phyloP scores from a whole-genome alignment of 108 stramenopile species.

The Parmales sp. region DNA sequence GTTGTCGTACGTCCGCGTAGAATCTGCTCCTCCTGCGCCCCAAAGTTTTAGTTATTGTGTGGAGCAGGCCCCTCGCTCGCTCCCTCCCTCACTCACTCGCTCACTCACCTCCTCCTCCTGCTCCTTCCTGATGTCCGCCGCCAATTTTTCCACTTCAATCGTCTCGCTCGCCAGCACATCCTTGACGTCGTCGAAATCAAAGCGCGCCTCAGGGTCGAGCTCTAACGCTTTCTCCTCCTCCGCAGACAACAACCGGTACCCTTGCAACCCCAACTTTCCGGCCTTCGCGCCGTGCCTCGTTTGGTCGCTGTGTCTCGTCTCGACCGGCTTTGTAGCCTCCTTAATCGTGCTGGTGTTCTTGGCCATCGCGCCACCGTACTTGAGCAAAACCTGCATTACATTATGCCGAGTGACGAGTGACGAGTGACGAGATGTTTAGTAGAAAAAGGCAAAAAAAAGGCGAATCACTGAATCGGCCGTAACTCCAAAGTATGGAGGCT shows the following conservation, averaged over 20 bases:
- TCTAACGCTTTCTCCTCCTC: conserved; percentile 2
- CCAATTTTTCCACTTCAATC: neutral
- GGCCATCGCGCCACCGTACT: neutral
- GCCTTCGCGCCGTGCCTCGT: conserved; percentile 1
- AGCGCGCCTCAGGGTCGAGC: neutral
- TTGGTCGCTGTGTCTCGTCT: neutral
- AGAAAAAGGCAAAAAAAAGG: too few species aligned
- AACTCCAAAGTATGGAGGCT: too few species aligned
- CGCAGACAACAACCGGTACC: neutral
- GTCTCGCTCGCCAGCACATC: neutral
- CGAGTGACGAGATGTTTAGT: too few species aligned
- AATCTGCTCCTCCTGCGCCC: too few species aligned
- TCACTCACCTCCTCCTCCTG: neutral
- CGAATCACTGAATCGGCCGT: too few species aligned
- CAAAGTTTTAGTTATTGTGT: neutral
- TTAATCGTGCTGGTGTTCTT: neutral
- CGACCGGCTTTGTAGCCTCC: conserved; percentile 1
- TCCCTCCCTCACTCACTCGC: neutral
- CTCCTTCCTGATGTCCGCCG: neutral
- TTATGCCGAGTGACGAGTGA: too few species aligned
- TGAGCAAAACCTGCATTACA: too few species aligned
- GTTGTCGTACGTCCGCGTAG: too few species aligned
- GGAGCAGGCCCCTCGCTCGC: neutral
- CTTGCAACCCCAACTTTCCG: neutral
- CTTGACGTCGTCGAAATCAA: conserved; percentile 1